Evolutionary conservation across 495 filamentous ascomycete genomes (phyloP), one percentile per base, ranked within the genome.

Genomic region (Hypoxylon intermedium): DNA sequence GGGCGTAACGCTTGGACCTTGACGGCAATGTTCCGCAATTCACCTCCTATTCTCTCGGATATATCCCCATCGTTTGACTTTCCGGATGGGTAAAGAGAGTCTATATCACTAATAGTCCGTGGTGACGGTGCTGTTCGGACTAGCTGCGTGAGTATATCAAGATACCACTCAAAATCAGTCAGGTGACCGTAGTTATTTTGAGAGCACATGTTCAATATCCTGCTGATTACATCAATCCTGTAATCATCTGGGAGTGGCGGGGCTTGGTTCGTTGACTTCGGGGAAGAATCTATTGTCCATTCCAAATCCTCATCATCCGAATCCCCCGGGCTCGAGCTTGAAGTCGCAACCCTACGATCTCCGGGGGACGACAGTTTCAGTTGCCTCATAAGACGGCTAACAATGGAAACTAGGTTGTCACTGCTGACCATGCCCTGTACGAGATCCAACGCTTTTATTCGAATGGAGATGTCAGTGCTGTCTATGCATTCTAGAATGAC

Each of bases 401-500:
- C 91, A 16, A 97, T 88, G n/a, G 79, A 79, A 20, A 88, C 80
- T 5, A 98, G 70, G 58, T 90, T 96, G 43, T 95, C 91, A 44
- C 80, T 85, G 64, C 84, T 91, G 57, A 96, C 91, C 90, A 98
- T 97, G 23, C 89, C 90, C 18, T 92, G 88, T 3, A 90, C 90
- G 19, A 98, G 81, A 63, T 98, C 93, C 7, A 98, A 81, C 6
- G 95, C 92, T 63, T 96, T 89, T 59, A 95, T 85, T 48, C 94
- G 87, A 58, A 98, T 98, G n/a, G 93, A 93, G 36, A 98, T 91
- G 70, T 98, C 94, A 4, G 88, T 76, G 74, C 96, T 96, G 60
- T 98, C 95, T 63, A 98, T 89, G 63, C 94, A 98, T 55, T 93
- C 86, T 69, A 97, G 83, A 47, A 98, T 96, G 42, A 98, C 93